Base-by-base conservation (phyloP, 495 filamentous ascomycete genomes). In the Penicillium angulare region DNA sequence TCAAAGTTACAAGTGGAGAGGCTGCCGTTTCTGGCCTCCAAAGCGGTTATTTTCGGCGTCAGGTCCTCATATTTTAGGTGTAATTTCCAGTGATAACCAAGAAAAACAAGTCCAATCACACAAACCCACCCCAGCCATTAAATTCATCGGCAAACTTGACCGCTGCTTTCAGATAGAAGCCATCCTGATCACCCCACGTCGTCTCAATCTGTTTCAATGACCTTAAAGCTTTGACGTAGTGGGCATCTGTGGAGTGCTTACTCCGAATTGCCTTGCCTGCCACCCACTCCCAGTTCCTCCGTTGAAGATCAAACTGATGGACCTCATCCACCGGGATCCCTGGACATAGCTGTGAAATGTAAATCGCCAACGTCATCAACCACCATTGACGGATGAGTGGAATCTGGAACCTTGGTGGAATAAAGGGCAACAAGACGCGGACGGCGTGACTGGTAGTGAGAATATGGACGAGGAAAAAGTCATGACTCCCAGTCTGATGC, bases 361-460 rank as follows among this genome's bases (percentile, higher is more conserved):
- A 97, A 2, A 90, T 80, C 0, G 85, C 75, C 23, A 96, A 60
- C 0, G 86, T 84, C 33, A 95, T 76, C 3, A 97, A 69, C 91
- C 89, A 96, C 88, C 95, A 96, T 61, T 92, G 86, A 15, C 83
- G 77, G 7, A 95, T 79, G 15, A 97, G 69, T 15, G 73, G 72
- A 31, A 89, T 61, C 52, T 93, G 91, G 50, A 81, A 89, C 57
- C 81, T 81, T 3, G 75, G 64, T 0, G 90, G 92, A 12, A 96
- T 76, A 5, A 88, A 62, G 0, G 93, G 93, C 2, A 97, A 76
- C 7, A 97, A 64, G 21, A 93, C 86, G 1, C 93, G 81, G 6
- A 96, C 83, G 0, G 93, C 93, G 64, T 97, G 90, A 51, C 85
- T 89, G 24, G 87, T 85, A 0, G 90, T 95, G 24, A 97, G 73